These are phyloP conservation scores for Fusarium scirpi DNA, from an alignment of 2,329 filamentous ascomycete species.

Conservation along the genomic window DNA sequence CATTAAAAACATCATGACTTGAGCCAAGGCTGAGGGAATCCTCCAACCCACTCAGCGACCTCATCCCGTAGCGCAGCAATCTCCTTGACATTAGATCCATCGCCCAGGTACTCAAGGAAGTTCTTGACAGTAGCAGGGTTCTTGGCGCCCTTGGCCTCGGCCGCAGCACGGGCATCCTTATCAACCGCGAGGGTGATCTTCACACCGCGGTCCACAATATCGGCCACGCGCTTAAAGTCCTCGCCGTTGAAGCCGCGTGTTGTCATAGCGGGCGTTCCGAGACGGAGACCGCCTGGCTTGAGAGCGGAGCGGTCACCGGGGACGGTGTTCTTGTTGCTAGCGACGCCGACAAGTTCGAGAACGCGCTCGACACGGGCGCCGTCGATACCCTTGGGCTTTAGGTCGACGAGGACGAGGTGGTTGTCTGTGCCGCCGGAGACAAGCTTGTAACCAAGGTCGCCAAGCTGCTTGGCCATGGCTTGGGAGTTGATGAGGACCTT, in stretches of 20 bases:
- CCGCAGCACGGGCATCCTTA: slow-evolving; percentile 73
- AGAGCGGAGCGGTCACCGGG: slow-evolving; percentile 92
- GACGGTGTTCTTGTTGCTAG: slow-evolving; percentile 97
- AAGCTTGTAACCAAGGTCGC: slow-evolving; percentile 81
- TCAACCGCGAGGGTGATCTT: slow-evolving; percentile 79
- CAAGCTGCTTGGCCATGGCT: slow-evolving; percentile 76
- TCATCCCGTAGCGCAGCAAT: slow-evolving; percentile 75
- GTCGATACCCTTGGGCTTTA: slow-evolving; percentile 87
- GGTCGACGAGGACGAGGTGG: slow-evolving; percentile 90
- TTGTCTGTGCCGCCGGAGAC: slow-evolving; percentile 95
- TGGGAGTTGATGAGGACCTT: slow-evolving; percentile 89
- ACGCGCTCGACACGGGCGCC: slow-evolving; percentile 88
- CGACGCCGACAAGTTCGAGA: slow-evolving; percentile 89
- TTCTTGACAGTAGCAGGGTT: slow-evolving; percentile 71
- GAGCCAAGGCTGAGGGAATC: slow-evolving; percentile 49
- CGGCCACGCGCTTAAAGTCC: slow-evolving; percentile 85
- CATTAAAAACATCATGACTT: slow-evolving; percentile 35
- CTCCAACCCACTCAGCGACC: slow-evolving; percentile 78
- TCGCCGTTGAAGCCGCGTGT: slow-evolving; percentile 85
- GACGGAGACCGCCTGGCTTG: slow-evolving; percentile 88
- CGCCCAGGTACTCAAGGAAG: slow-evolving; percentile 74
- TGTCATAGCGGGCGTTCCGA: slow-evolving; percentile 96
- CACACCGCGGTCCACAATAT: slow-evolving; percentile 84
- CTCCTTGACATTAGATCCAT: slow-evolving; percentile 73
- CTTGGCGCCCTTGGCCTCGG: slow-evolving; percentile 73